Evolutionary conservation across 768 basidiomycete genomes (phyloP).

Genomic region (Phylloporus rhodoxanthus): DNA sequence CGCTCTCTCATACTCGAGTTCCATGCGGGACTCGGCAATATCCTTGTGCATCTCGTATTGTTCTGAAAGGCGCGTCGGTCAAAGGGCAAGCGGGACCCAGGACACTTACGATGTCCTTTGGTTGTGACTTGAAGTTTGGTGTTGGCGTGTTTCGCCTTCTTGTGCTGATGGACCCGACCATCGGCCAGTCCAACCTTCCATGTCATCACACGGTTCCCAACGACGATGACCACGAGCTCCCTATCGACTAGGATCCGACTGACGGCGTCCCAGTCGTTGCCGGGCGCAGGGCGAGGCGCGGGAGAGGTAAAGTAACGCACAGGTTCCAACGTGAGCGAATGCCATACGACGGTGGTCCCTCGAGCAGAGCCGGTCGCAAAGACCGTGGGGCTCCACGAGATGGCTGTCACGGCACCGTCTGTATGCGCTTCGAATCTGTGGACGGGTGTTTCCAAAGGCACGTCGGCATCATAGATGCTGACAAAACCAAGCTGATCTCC

Average conservation of each 20-base stretch:
- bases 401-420: conserved; percentile 58
- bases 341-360: conserved; percentile 58
- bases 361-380: conserved; percentile 61
- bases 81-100: background rate
- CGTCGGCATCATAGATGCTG: conserved; percentile 52
- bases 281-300: conserved; percentile 30
- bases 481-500: conserved; percentile 66
- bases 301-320: conserved; percentile 53
- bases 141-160: conserved; percentile 31
- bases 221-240: conserved; percentile 50
- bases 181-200: conserved; percentile 57
- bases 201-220: conserved; percentile 57
- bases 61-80: conserved; percentile 35
- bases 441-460: conserved; percentile 26
- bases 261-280: conserved; percentile 40
- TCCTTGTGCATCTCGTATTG: conserved; percentile 58
- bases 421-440: conserved; percentile 57
- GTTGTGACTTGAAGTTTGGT: conserved; percentile 25
- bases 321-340: conserved; percentile 55
- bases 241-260: conserved; percentile 51
- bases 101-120: conserved; percentile 44
- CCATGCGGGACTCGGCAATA: conserved; percentile 51
- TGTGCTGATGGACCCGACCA: conserved; percentile 22
- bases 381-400: conserved; percentile 55
- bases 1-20: conserved; percentile 48